phyloP scores from a whole-genome alignment of 2,329 filamentous ascomycete genomes.

The Coleophoma crateriformis region DNA sequence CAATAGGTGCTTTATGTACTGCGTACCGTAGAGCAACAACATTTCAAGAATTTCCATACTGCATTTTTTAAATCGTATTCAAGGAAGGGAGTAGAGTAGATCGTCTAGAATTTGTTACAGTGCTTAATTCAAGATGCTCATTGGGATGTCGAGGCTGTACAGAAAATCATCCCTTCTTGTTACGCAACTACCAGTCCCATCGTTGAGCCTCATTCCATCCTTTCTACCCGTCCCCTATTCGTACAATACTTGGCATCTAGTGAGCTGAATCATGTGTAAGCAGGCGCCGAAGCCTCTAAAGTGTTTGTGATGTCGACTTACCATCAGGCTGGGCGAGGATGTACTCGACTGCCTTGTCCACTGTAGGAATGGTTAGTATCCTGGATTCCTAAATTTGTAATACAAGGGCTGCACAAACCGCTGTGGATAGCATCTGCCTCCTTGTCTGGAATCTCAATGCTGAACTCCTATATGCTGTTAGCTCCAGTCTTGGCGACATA shows the following conservation, averaged over 20 bases:
- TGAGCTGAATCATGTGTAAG: constrained; percentile 18
- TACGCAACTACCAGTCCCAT: constrained; percentile 9
- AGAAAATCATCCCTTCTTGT: constrained; percentile 13
- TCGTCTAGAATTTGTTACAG: constrained; percentile 29
- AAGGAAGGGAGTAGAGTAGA: constrained; percentile 18
- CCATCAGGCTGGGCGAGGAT: constrained; percentile 71
- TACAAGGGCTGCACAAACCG: constrained; percentile 44
- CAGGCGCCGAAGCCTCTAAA: constrained; percentile 5
- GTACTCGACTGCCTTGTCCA: constrained; percentile 72
- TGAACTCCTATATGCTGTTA: constrained; percentile 42
- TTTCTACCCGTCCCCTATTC: constrained; percentile 12
- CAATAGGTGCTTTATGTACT: background rate
- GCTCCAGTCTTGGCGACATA: no score
- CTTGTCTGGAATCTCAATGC: constrained; percentile 79
- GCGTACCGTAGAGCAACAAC: background rate
- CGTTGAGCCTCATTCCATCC: constrained; percentile 4
- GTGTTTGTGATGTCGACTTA: constrained; percentile 33
- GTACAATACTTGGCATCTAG: constrained; percentile 22
- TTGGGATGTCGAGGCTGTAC: constrained; percentile 23
- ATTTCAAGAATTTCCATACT: background rate
- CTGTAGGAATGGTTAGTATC: constrained; percentile 35
- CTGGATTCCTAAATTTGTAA: background rate
- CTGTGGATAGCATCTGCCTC: constrained; percentile 73
- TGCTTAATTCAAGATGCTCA: constrained; percentile 22
- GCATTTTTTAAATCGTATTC: background rate